Base-by-base conservation (phyloP, 768 basidiomycete genomes). In the Boletus sp. region DNA sequence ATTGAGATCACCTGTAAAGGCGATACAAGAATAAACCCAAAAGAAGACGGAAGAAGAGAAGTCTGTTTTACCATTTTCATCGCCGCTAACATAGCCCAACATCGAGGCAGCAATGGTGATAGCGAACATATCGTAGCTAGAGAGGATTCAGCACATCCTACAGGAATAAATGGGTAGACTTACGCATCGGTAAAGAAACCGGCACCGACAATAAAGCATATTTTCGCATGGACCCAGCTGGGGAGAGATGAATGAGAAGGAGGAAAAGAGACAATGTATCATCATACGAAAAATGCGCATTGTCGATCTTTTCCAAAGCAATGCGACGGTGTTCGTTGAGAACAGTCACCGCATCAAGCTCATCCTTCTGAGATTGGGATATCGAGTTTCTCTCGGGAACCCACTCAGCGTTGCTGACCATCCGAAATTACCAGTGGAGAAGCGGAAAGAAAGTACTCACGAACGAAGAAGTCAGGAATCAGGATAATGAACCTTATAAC, bases 151-250 rank as follows among this genome's bases (percentile, higher is more conserved):
- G 25, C 9, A 25, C 19, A 21, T 37, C 11, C n/a, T 5, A 27
- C 42, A n/a, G n/a, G 14, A 33, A 35, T 17, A 46, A 37, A 23
- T 44, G 27, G 2, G 72, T n/a, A 11, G 21, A 57, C 79, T 64
- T 65, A 82, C 81, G 86, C 84, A 70, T 89, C 89, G 38, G 93
- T 90, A 79, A 93, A 94, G 80, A 95, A 94, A 25, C 92, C 92
- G 15, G 86, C 85, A 61, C 91, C 90, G 6, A 88, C 70, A 3
- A 81, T 75, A 51, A 83, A 61, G 63, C 81, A 83, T 59, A 86
- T 83, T 71, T 88, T 93, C 50, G 83, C 82, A 65, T 95, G 93
- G 75, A 89, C 88, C 84, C 86, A 88, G 15, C 88, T 88, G 52
- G 37, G 54, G 47, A 42, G 13, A 19, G 37, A 45, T n/a, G 11